Base-by-base conservation (phyloP, 495 filamentous ascomycete genomes). In the Cenococcum geophilum region DNA sequence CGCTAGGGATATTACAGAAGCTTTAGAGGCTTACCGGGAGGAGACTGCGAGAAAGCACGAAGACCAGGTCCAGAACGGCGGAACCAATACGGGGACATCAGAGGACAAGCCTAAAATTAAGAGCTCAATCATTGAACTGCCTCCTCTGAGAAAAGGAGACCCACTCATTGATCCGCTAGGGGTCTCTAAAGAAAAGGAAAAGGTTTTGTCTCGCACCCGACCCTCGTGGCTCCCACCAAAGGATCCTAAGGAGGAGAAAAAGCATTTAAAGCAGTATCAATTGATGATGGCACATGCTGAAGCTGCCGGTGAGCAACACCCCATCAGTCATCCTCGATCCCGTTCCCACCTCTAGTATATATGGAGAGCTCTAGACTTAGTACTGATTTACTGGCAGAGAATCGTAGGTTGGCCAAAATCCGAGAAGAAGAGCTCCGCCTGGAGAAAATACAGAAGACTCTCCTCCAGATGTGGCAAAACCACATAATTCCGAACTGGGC, bases 161-260 rank as follows among this genome's bases (percentile, higher is more conserved):
- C 86, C 95, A 52, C 92, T 97, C 88, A 95, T 97, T 61, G 93
- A 98, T 72, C 93, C 93, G 8, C 75, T 98, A 59, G 95, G 92
- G 1, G 86, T 95, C 37, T 96, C 92, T 67, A 95, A 91, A 75
- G 93, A 98, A 77, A 98, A 98, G 74, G 91, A 96, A 66, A 90
- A 88, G 43, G 88, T 96, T 5, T 76, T 98, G 20, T 91, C 89
- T 21, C 80, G 95, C 45, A 98, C 93, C 12, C 82, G 93, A 27
- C 93, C 93, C 0, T 92, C 88, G 42, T 98, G 93, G 93, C 78
- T 98, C 16, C 93, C 93, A 6, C 93, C 93, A 0, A 97, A 98
- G 74, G 85, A 89, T 61, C 91, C 89, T 25, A 89, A 87, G 52
- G 93, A 98, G 72, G 93, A 98, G 74, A 92, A 83, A 72, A 86